Evolutionary conservation across 2,329 filamentous ascomycete genomes (phyloP).

Genomic region (Colletotrichum brevisporum): DNA sequence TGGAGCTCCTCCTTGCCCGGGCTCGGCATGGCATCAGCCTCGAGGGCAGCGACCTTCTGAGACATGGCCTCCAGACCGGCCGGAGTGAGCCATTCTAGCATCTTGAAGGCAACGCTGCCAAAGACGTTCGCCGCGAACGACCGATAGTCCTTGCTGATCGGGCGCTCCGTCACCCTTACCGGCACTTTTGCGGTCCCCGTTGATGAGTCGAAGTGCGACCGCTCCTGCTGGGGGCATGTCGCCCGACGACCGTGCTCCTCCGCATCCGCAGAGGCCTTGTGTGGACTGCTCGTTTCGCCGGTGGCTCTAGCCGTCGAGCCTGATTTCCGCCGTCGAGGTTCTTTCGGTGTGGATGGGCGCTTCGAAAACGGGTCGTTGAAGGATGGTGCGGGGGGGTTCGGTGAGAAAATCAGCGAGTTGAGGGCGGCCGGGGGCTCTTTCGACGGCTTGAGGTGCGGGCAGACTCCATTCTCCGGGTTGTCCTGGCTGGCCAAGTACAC

Average conservation of each 20-base stretch:
- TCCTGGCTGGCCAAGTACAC: conserved; percentile 86
- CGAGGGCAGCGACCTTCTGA: conserved; percentile 51
- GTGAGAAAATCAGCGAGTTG: conserved; percentile 62
- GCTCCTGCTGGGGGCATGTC: conserved; percentile 11
- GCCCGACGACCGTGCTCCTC: conserved; percentile 12
- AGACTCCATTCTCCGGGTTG: conserved; percentile 79
- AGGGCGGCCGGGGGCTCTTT: conserved; percentile 61
- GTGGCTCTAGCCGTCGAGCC: conserved; percentile 9
- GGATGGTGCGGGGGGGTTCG: conserved; percentile 48
- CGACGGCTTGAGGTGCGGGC: conserved; percentile 63
- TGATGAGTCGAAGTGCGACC: conserved; percentile 38
- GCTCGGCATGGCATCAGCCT: conserved; percentile 44
- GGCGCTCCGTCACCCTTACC: conserved; percentile 60
- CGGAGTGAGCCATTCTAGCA: conserved; percentile 79
- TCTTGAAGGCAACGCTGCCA: conserved; percentile 76
- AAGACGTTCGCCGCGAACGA: conserved; percentile 76
- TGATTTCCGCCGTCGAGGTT: conserved; percentile 25
- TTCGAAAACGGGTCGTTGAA: conserved; percentile 39
- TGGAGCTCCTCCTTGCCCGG: conserved; percentile 21
- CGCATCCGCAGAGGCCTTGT: conserved; percentile 1
- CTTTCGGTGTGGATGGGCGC: conserved; percentile 26
- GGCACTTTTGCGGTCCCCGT: conserved; percentile 33
- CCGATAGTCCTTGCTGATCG: conserved; percentile 68
- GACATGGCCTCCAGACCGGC: conserved; percentile 66
- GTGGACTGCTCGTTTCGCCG: conserved; percentile 5